These are phyloP conservation scores for Neurospora tetrasperma DNA, from an alignment of 495 filamentous ascomycete species.

Conservation along the genomic window DNA sequence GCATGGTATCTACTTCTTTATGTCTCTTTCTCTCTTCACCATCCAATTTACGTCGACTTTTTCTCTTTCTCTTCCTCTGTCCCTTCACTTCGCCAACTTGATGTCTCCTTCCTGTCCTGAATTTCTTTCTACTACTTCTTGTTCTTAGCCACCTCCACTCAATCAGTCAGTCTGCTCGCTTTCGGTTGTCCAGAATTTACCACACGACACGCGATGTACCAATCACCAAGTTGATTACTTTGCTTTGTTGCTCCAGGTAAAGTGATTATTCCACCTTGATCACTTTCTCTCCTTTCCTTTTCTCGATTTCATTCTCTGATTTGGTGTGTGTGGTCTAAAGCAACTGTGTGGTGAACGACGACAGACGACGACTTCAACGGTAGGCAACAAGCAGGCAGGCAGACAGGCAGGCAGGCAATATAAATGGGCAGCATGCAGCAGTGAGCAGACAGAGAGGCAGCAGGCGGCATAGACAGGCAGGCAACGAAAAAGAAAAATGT, in stretches of 20 bases:
- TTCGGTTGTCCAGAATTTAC: neutral
- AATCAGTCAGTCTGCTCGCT: neutral
- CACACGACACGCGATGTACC: neutral
- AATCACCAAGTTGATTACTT: neutral
- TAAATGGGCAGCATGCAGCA: too few relatives aligned
- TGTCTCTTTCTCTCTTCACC: neutral
- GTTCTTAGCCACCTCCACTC: neutral
- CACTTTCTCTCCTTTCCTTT: too few relatives aligned
- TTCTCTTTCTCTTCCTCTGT: too few relatives aligned
- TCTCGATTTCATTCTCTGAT: neutral
- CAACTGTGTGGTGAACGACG: neutral
- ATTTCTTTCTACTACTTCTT: neutral
- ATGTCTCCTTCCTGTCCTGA: neutral
- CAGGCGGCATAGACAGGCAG: neutral
- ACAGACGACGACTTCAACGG: neutral
- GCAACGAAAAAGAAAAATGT: neutral
- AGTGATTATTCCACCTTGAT: too few relatives aligned
- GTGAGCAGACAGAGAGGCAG: neutral
- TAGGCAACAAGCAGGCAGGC: neutral
- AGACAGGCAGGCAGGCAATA: neutral
- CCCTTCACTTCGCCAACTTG: too few relatives aligned
- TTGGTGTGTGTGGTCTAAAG: neutral
- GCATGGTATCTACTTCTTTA: neutral
- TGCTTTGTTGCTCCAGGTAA: neutral
- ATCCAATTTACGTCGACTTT: neutral